These are phyloP conservation scores for Triglochin maritima DNA, from an alignment of 106 monocot species.

Conservation along the genomic window DNA sequence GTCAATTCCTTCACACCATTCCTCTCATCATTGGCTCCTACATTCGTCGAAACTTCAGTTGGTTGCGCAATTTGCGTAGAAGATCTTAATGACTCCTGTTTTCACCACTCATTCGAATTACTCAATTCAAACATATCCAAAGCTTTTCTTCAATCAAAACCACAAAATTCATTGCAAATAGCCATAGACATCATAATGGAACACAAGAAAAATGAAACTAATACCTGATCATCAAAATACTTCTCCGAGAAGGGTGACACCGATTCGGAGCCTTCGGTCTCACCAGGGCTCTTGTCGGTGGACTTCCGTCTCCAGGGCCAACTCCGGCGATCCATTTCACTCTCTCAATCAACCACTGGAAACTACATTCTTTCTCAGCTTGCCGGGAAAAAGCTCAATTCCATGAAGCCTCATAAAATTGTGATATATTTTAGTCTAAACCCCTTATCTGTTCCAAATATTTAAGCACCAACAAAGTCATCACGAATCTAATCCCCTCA, in stretches of 20 bases:
- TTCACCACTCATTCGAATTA: neutral
- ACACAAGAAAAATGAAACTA: neutral
- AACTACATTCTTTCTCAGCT: neutral
- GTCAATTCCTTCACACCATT: conserved; percentile 33
- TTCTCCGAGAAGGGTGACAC: conserved; percentile 42
- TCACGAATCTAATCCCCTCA: neutral
- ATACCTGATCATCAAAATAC: conserved; percentile 66
- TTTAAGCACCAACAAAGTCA: neutral
- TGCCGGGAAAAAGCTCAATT: neutral
- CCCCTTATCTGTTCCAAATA: neutral
- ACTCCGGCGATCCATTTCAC: conserved; percentile 46
- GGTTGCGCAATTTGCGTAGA: conserved; percentile 26
- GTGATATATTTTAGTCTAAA: neutral
- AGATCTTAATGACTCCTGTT: conserved; percentile 16
- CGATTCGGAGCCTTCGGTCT: conserved; percentile 73
- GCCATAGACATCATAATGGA: neutral
- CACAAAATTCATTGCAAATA: neutral
- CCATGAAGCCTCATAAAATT: neutral
- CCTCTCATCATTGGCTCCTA: conserved; percentile 12
- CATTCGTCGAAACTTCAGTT: conserved; percentile 24
- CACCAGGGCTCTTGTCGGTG: conserved; percentile 58
- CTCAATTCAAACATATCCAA: neutral
- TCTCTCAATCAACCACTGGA: neutral
- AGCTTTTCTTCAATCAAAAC: neutral
- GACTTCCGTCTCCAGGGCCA: conserved; percentile 60